phyloP scores from a whole-genome alignment of 352 stramenopile genomes.

The Discostella stelligera region DNA sequence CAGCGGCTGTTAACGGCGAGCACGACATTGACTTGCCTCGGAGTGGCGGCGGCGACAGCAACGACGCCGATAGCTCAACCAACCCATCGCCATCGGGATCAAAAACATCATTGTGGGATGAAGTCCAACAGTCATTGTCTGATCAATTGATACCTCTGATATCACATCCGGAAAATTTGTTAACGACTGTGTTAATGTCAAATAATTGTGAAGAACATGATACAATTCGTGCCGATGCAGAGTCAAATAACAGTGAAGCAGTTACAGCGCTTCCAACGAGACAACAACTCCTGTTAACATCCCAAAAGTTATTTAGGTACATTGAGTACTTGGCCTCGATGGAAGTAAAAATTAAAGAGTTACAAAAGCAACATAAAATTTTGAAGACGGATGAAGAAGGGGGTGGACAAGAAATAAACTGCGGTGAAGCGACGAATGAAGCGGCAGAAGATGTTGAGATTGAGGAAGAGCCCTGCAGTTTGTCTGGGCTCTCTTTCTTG shows the following conservation, averaged over 20 bases:
- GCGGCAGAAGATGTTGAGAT: conserved; percentile 5
- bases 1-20: not conserved
- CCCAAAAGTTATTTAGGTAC: conserved; percentile 16
- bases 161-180: too few relatives aligned
- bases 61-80: not conserved
- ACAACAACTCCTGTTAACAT: conserved; percentile 3
- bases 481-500: conserved; percentile 20
- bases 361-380: conserved; percentile 1
- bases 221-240: not conserved
- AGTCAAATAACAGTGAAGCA: too few relatives aligned
- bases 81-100: not conserved
- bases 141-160: too few relatives aligned
- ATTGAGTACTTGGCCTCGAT: conserved; percentile 19
- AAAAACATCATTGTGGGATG: too few relatives aligned
- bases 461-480: not conserved
- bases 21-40: not conserved
- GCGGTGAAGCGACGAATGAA: not conserved
- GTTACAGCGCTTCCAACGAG: not conserved
- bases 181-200: too few relatives aligned
- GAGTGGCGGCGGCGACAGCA: not conserved
- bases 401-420: too few relatives aligned
- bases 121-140: too few relatives aligned
- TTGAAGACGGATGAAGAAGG: not conserved
- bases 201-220: too few relatives aligned
- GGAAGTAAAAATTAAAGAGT: conserved; percentile 9